These are phyloP conservation scores for Colletotrichum sp. DNA, from an alignment of 2,329 filamentous ascomycete species.

Conservation along the genomic window DNA sequence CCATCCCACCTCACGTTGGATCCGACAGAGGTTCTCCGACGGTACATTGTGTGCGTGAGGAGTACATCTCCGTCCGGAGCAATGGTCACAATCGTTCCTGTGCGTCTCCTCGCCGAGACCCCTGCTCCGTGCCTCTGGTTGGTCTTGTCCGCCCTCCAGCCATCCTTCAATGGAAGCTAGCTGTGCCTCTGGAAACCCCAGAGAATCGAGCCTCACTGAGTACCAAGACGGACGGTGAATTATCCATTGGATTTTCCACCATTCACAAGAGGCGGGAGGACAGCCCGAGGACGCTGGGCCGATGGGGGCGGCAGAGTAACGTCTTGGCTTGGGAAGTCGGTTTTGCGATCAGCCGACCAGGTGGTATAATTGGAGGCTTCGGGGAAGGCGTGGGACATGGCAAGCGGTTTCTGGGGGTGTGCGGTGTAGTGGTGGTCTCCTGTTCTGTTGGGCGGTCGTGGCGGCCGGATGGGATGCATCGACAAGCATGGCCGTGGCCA, in stretches of 20 bases:
- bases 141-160: background rate
- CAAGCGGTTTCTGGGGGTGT: constrained; percentile 6
- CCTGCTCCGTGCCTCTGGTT: background rate
- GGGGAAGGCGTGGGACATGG: background rate
- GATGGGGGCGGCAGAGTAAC: constrained; percentile 15
- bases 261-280: constrained; percentile 10
- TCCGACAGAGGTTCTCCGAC: background rate
- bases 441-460: background rate
- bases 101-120: background rate
- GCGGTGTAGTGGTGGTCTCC: background rate
- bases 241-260: constrained; percentile 23
- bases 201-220: constrained; percentile 20
- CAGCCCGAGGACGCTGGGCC: constrained; percentile 3
- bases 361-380: constrained; percentile 13
- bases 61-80: constrained; percentile 2
- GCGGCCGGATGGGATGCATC: constrained; percentile 7
- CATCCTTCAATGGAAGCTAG: background rate
- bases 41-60: background rate
- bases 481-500: background rate
- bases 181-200: background rate
- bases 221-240: constrained; percentile 24
- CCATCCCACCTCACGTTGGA: background rate
- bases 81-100: constrained; percentile 11
- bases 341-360: constrained; percentile 13
- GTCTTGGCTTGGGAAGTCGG: background rate